A percentile compares a stretch with the other conserved stretches of the same genome.
Evolutionary conservation across 495 filamentous ascomycete genomes (phyloP).

Genomic region (Tuber aestivum): DNA sequence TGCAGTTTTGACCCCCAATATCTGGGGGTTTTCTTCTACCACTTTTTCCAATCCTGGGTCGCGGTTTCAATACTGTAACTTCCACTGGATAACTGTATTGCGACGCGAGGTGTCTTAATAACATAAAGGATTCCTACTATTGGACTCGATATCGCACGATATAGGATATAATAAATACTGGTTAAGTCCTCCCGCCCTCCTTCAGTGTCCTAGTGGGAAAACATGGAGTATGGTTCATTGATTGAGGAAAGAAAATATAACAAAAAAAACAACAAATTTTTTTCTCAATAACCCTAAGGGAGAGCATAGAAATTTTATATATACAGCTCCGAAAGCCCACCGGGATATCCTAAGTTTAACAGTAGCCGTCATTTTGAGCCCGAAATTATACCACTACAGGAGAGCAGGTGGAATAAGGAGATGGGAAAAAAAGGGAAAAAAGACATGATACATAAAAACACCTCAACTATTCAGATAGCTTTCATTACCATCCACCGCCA

Average conservation of each 20-base stretch:
- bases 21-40: background rate
- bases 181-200: background rate
- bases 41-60: background rate
- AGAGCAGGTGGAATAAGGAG: background rate
- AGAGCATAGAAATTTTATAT: background rate
- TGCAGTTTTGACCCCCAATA: background rate
- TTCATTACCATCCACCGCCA: conserved; percentile 15
- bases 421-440: conserved; percentile 13
- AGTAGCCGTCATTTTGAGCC: background rate
- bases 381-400: background rate
- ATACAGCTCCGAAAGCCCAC: conserved; percentile 1
- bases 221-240: background rate
- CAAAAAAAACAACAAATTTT: background rate
- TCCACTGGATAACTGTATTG: background rate
- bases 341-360: background rate
- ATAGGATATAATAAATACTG: background rate
- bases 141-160: background rate
- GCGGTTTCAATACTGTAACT: background rate
- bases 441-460: conserved; percentile 21
- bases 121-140: background rate
- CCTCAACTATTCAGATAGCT: conserved; percentile 9
- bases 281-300: background rate
- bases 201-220: background rate
- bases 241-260: background rate
- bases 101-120: background rate